Base-by-base conservation (phyloP, 768 basidiomycete genomes). In the Termitomyces sp. region DNA sequence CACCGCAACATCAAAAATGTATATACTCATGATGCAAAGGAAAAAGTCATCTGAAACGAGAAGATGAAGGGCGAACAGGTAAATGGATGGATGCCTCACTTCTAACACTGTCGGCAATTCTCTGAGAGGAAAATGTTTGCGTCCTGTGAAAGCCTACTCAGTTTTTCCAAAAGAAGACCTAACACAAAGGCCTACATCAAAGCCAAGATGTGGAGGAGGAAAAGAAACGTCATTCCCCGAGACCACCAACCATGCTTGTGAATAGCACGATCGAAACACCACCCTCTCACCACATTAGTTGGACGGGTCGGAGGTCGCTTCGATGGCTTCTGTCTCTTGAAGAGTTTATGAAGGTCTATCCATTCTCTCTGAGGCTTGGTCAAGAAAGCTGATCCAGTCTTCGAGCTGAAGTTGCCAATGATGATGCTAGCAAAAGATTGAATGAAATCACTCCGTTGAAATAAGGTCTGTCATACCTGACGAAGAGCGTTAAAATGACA, bases 201-300 rank as follows among this genome's bases (percentile, higher is more conserved):
- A 1, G 84, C 83, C 35, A 91, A 65, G 44, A 97, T 91, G 67
- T 98, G 95, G 17, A 90, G 42, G 19, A 90, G 68, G 64, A 94
- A 95, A 23, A 96, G 67, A 3, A 82, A 67, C 0, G 92, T 94
- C 81, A 95, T 89, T 49, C 72, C 73, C 55, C 86, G 76, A 6
- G 88, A 81, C 95, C 95, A 98, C 84, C 87, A 93, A 2, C 96
- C 96, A 64, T 94, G 89, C 68, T 98, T 98, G 59, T 85, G 78
- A 15, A 93, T 84, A 0, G 96, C 95, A 30, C 94, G 82, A 55
- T 95, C 89, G 66, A 85, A 96, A 68, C 96, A 98, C 94, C 96
- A 98, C 21, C 79, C 76, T 52, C 87, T 78, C 31, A 93, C 63
- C 0, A 63, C 60, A 58, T 70, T 77, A 0, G 69, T 71, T 0